Evolutionary conservation across 192 early-diverging fungal genomes (phyloP).

Genomic region (Chytriomyces confervae): DNA sequence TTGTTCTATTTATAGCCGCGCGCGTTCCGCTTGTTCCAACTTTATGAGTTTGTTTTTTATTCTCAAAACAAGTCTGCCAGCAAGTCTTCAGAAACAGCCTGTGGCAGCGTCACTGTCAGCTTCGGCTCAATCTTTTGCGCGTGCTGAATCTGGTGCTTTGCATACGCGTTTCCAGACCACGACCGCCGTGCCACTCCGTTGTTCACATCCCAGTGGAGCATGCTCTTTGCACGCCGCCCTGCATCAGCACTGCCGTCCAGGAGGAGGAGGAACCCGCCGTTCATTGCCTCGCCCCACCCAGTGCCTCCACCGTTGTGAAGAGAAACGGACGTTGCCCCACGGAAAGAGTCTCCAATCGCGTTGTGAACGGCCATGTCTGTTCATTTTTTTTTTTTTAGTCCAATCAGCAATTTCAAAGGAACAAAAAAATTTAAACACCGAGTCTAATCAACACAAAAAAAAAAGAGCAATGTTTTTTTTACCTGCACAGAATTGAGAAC

Average conservation of each 20-base stretch:
- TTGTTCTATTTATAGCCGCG: too few relatives aligned
- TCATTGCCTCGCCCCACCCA: constrained; percentile 39
- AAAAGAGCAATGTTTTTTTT: not conserved
- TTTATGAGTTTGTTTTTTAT: not conserved
- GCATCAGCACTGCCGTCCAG: constrained; percentile 27
- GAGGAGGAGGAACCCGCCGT: constrained; percentile 36
- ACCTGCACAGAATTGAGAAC: constrained; percentile 25
- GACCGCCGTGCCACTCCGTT: constrained; percentile 33
- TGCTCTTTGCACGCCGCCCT: constrained; percentile 19
- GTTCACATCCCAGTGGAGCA: constrained; percentile 40
- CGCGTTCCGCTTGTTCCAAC: too few relatives aligned
- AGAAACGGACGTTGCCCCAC: constrained; percentile 32
- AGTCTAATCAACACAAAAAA: too few relatives aligned
- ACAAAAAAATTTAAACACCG: not conserved
- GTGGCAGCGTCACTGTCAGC: constrained; percentile 20
- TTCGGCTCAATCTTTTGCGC: constrained; percentile 22
- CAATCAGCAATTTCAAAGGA: not conserved
- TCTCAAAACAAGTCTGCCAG: constrained; percentile 7
- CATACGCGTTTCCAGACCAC: constrained; percentile 35
- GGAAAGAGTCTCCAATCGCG: constrained; percentile 37
- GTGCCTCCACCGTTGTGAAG: constrained; percentile 37
- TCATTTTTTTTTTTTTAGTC: not conserved
- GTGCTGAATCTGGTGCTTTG: constrained; percentile 29
- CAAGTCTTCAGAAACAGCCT: constrained; percentile 4
- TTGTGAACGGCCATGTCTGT: constrained; percentile 39